Percentiles rank a stretch among this genome's conserved stretches.
Conservation (phyloP, 176 grass and related monocot species). For the Musa itinerans region DNA sequence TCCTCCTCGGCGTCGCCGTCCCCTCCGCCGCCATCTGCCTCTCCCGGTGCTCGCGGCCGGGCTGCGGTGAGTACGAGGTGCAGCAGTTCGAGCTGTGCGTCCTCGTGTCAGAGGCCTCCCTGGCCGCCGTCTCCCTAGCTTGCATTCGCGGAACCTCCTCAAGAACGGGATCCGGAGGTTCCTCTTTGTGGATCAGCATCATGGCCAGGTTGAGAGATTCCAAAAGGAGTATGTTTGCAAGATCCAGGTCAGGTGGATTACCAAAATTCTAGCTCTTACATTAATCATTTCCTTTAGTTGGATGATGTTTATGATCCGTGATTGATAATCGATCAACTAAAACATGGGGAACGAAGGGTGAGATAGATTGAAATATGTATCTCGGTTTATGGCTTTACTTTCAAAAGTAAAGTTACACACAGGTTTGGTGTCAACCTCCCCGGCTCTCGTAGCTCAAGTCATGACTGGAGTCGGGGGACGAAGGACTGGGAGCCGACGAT, state of each 20-base stretch:
- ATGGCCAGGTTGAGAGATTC: slow-evolving; percentile 49
- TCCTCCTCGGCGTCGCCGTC: slow-evolving; percentile 54
- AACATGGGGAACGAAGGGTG: background rate
- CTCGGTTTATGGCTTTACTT: background rate
- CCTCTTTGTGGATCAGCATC: slow-evolving; percentile 80
- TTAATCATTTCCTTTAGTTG: background rate
- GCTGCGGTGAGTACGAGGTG: slow-evolving; percentile 47
- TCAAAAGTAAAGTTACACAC: background rate
- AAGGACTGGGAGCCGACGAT: too few relatives aligned
- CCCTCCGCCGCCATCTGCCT: slow-evolving; percentile 21
- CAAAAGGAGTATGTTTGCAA: slow-evolving; percentile 72
- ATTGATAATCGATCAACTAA: background rate
- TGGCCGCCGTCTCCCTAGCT: slow-evolving; percentile 29
- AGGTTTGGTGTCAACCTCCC: too few relatives aligned
- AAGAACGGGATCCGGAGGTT: slow-evolving; percentile 81
- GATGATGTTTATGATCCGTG: too few relatives aligned
- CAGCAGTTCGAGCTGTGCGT: slow-evolving; percentile 62
- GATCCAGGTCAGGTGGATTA: slow-evolving; percentile 47
- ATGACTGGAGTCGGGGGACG: fast-evolving
- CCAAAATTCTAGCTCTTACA: background rate
- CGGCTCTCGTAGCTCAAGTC: too few relatives aligned
- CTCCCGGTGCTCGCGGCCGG: background rate
- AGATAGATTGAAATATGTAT: background rate
- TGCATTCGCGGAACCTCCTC: slow-evolving; percentile 73
- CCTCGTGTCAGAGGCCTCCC: slow-evolving; percentile 37